A percentile compares a stretch with the other conserved stretches of the same genome.
Conservation (phyloP, 1,284 basidiomycete species). For the Polyporus tsugae region DNA sequence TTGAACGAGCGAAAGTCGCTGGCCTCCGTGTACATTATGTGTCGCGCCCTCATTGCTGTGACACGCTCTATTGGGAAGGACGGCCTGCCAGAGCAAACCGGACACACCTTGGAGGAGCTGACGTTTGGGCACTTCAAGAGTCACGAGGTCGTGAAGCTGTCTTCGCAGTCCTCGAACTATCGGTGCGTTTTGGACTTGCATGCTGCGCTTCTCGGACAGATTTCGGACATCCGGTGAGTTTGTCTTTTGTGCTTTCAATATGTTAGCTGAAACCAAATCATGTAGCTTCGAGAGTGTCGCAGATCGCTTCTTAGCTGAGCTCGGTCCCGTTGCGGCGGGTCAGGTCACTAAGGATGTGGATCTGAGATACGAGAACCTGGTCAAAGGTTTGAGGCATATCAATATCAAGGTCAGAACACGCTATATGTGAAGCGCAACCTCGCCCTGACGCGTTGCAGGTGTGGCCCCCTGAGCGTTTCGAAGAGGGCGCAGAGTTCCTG, state of each 20-base stretch:
- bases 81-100: slow-evolving; percentile 78
- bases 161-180: slow-evolving; percentile 75
- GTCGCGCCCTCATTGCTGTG: slow-evolving; percentile 83
- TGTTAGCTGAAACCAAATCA: background rate
- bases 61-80: slow-evolving; percentile 79
- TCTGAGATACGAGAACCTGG: slow-evolving; percentile 82
- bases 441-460: slow-evolving; percentile 59
- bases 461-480: slow-evolving; percentile 93
- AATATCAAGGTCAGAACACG: slow-evolving; percentile 71
- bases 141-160: slow-evolving; percentile 69
- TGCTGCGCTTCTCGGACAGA: slow-evolving; percentile 82
- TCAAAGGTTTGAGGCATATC: slow-evolving; percentile 81
- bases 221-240: slow-evolving; percentile 79
- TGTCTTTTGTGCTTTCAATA: background rate
- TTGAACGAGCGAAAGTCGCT: slow-evolving; percentile 83
- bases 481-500: slow-evolving; percentile 94
- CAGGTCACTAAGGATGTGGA: slow-evolving; percentile 84
- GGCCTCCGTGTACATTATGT: slow-evolving; percentile 88
- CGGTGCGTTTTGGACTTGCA: slow-evolving; percentile 83
- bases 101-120: slow-evolving; percentile 82
- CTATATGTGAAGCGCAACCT: background rate
- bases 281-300: slow-evolving; percentile 86
- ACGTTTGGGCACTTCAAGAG: slow-evolving; percentile 87
- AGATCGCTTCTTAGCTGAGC: slow-evolving; percentile 84
- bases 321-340: slow-evolving; percentile 75